Percentiles rank a stretch among this genome's conserved stretches.
phyloP scores from a whole-genome alignment of 2,329 filamentous ascomycete genomes.

The Monosporascus sp. region DNA sequence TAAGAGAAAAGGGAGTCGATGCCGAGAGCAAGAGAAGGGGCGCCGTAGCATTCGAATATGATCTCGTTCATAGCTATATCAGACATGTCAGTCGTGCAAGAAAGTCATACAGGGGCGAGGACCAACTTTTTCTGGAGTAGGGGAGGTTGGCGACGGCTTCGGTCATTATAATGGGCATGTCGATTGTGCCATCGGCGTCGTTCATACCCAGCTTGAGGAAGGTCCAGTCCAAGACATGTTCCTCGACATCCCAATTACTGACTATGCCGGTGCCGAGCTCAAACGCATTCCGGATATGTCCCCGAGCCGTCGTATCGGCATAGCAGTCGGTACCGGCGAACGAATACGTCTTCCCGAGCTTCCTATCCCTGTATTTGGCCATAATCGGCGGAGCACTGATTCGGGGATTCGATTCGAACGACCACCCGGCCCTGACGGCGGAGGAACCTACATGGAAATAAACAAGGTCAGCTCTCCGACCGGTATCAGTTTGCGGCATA shows the following conservation, averaged over 20 bases:
- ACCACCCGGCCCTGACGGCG: conserved; percentile 89
- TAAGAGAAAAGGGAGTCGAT: conserved; percentile 98
- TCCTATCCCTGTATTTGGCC: conserved; percentile 92
- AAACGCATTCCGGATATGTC: conserved; percentile 86
- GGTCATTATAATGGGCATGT: conserved; percentile 88
- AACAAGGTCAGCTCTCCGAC: conserved; percentile 7
- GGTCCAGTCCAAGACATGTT: conserved; percentile 87
- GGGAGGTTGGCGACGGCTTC: conserved; percentile 87
- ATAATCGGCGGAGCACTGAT: conserved; percentile 82
- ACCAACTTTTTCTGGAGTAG: conserved; percentile 81
- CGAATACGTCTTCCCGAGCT: conserved; percentile 83
- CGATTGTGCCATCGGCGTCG: conserved; percentile 65
- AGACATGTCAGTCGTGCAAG: conserved; percentile 2
- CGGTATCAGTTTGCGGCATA: not conserved
- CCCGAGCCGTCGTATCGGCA: conserved; percentile 85
- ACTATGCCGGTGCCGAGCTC: conserved; percentile 87
- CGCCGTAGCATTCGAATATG: conserved; percentile 91
- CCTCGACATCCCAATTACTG: conserved; percentile 97
- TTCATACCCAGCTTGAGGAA: conserved; percentile 93
- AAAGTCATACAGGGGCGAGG: not conserved
- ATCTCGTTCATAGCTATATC: conserved; percentile 88
- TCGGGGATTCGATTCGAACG: conserved; percentile 78
- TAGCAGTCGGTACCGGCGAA: conserved; percentile 93
- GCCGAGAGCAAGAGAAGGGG: conserved; percentile 84
- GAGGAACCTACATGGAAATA: conserved; percentile 63